phyloP scores from a whole-genome alignment of 2,329 filamentous ascomycete genomes.

The Colletotrichum cuscutae region DNA sequence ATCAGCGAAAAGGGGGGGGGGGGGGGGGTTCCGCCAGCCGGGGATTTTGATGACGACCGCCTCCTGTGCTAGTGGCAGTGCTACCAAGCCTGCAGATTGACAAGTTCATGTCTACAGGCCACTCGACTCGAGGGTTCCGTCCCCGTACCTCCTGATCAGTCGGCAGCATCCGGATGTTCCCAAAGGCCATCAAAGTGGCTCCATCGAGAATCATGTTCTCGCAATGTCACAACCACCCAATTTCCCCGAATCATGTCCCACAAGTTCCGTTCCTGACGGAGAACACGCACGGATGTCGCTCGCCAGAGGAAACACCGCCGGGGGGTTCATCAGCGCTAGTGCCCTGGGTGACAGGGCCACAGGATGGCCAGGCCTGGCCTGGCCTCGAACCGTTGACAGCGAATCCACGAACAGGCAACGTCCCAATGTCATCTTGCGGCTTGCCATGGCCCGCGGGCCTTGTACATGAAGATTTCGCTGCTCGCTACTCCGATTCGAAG shows the following conservation, averaged over 20 bases:
- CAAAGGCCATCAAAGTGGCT: constrained; percentile 15
- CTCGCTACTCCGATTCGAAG: background rate
- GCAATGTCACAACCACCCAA: constrained; percentile 22
- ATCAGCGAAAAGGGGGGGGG: background rate
- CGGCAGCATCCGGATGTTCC: constrained; percentile 32
- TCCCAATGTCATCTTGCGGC: background rate
- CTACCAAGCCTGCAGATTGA: constrained; percentile 27
- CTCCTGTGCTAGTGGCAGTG: constrained; percentile 27
- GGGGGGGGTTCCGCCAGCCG: constrained; percentile 10
- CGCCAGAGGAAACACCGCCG: background rate
- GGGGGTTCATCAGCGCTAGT: constrained; percentile 1
- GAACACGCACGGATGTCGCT: constrained; percentile 29
- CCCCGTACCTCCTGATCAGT: constrained; percentile 18
- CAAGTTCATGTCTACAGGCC: constrained; percentile 2
- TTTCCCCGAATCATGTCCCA: constrained; percentile 35
- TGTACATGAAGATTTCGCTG: background rate
- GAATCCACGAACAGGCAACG: constrained; percentile 7
- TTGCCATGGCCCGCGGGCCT: background rate
- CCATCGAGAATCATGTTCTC: constrained; percentile 17
- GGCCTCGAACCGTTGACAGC: constrained; percentile 23
- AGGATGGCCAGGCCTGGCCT: constrained; percentile 22
- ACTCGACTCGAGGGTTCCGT: background rate
- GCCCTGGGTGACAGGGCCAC: constrained; percentile 15
- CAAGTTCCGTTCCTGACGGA: constrained; percentile 18
- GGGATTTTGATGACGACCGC: constrained; percentile 33